A percentile compares a stretch with the other conserved stretches of the same genome.
These are phyloP conservation scores for Obba rivulosa DNA, from an alignment of 768 basidiomycete genomes.

Conservation along the genomic window DNA sequence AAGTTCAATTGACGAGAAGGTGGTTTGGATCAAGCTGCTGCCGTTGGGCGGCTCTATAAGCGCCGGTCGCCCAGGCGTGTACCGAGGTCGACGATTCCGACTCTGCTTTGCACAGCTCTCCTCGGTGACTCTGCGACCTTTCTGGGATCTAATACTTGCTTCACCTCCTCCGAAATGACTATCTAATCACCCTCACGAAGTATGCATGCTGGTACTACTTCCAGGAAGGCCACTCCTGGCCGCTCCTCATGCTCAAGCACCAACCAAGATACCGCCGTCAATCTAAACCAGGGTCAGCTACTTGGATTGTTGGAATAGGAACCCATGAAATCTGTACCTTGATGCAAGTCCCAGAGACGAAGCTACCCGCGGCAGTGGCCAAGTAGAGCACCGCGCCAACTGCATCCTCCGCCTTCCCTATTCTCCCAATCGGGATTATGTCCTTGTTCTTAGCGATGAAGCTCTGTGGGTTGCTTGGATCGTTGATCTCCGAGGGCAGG, in stretches of 20 bases:
- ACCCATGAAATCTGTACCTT: slow-evolving; percentile 1
- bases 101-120: too few relatives aligned
- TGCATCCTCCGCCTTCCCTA: slow-evolving; percentile 14
- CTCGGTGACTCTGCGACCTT: too few relatives aligned
- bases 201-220: too few relatives aligned
- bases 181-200: too few relatives aligned
- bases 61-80: too few relatives aligned
- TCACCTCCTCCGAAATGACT: too few relatives aligned
- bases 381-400: slow-evolving; percentile 12
- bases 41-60: too few relatives aligned
- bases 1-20: too few relatives aligned
- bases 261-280: background rate
- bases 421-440: slow-evolving; percentile 9
- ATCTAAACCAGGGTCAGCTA: background rate
- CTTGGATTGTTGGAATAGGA: background rate
- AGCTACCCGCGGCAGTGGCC: slow-evolving; percentile 11
- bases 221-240: too few relatives aligned
- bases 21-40: too few relatives aligned
- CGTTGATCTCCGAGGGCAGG: slow-evolving; percentile 13
- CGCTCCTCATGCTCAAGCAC: background rate
- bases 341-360: slow-evolving; percentile 9
- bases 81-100: too few relatives aligned
- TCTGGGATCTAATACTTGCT: too few relatives aligned
- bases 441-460: slow-evolving; percentile 8
- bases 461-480: slow-evolving; percentile 11